Evolutionary conservation across 768 basidiomycete genomes (phyloP).

Genomic region (Cantharellus anzutake): DNA sequence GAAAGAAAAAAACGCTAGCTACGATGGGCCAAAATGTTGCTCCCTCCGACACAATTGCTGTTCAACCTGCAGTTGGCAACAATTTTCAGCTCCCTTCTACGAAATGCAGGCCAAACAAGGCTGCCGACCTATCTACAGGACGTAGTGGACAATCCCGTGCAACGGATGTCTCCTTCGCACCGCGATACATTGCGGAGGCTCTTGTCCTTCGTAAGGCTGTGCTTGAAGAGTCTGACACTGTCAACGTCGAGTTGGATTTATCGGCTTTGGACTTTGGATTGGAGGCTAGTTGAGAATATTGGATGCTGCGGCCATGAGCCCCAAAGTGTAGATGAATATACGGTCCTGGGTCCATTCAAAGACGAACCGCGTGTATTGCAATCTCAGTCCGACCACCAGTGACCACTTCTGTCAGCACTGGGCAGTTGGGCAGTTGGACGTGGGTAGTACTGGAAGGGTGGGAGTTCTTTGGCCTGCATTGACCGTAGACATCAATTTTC

Average conservation of each 20-base stretch:
- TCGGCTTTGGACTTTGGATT: conserved; percentile 2
- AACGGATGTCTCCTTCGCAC: conserved; percentile 15
- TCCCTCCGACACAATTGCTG: neutral
- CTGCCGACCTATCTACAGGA: neutral
- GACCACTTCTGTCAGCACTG: no score
- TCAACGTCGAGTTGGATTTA: conserved; percentile 29
- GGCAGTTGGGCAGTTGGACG: no score
- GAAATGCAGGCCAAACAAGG: neutral
- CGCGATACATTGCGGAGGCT: conserved; percentile 61
- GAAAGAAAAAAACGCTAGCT: neutral
- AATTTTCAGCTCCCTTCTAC: neutral
- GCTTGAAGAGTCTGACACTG: conserved; percentile 44
- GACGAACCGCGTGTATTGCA: no score
- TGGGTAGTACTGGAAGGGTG: no score
- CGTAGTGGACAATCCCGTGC: neutral
- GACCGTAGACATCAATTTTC: no score
- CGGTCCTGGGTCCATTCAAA: no score
- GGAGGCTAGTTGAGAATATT: conserved; percentile 6
- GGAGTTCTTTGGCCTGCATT: no score
- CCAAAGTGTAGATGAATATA: no score
- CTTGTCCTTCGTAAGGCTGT: conserved; percentile 63
- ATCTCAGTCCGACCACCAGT: no score
- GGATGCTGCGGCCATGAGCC: no score
- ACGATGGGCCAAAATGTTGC: neutral
- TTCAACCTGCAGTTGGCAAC: neutral